A percentile compares a stretch with the other conserved stretches of the same genome.
Conservation (phyloP, 176 grass and related monocot genomes). For the Bothriochloa decipiens region DNA sequence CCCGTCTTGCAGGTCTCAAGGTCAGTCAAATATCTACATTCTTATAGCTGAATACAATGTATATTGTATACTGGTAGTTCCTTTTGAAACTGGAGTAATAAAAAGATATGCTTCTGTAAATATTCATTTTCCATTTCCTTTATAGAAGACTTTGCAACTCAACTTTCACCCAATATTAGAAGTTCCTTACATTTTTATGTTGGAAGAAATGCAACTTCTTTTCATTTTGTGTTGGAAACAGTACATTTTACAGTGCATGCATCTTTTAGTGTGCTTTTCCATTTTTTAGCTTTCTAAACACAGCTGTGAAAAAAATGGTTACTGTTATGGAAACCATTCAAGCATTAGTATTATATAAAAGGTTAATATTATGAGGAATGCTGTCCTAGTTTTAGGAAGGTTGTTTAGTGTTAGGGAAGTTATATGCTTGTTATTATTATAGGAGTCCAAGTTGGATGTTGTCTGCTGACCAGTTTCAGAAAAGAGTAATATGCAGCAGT, state of each 20-base stretch:
- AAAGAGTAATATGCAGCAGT: not conserved
- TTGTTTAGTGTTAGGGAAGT: not conserved
- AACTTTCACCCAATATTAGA: constrained; percentile 27
- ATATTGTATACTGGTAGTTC: constrained; percentile 51
- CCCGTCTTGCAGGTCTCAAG: constrained; percentile 77
- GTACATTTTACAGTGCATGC: constrained; percentile 21
- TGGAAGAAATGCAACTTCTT: not conserved
- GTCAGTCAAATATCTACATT: constrained; percentile 55
- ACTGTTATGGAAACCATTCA: not conserved
- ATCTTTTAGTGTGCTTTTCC: not conserved
- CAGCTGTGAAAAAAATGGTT: not conserved
- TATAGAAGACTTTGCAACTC: constrained; percentile 16
- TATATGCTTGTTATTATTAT: not conserved
- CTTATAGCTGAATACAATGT: constrained; percentile 37
- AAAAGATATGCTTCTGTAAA: constrained; percentile 8
- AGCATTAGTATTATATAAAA: not conserved
- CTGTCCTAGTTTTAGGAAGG: constrained; percentile 12
- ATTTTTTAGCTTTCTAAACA: not conserved
- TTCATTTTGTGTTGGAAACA: not conserved
- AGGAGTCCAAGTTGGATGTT: not conserved
- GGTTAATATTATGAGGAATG: not conserved
- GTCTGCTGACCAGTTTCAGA: not conserved
- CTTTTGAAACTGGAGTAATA: constrained; percentile 24
- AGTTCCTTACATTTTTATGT: not conserved
- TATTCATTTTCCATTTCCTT: constrained; percentile 40